Conservation (phyloP, 2,329 filamentous ascomycete genomes). For the Neonectria punicea region DNA sequence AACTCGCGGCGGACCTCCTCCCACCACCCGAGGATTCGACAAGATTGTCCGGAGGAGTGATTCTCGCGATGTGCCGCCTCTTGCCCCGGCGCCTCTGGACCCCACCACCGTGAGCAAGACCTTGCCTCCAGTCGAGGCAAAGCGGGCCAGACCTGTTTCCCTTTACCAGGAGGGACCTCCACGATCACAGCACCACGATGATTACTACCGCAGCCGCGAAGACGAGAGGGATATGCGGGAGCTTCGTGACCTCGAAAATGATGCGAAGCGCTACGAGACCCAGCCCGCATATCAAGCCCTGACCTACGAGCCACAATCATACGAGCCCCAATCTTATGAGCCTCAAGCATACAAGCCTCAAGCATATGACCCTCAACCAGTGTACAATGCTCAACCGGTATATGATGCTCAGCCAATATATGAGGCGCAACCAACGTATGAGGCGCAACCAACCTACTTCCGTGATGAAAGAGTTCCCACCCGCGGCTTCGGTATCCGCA, state of each 20-base stretch:
- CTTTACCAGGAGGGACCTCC: slow-evolving; percentile 62
- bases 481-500: slow-evolving; percentile 65
- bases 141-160: slow-evolving; percentile 58
- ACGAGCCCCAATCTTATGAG: slow-evolving; percentile 40
- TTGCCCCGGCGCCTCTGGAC: slow-evolving; percentile 53
- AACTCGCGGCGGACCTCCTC: slow-evolving; percentile 66
- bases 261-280: slow-evolving; percentile 45
- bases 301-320: background rate
- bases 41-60: slow-evolving; percentile 67
- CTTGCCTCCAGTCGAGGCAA: slow-evolving; percentile 33
- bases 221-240: slow-evolving; percentile 58
- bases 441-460: slow-evolving; percentile 46
- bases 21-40: slow-evolving; percentile 76
- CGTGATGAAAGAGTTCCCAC: slow-evolving; percentile 58
- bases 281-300: slow-evolving; percentile 11
- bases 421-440: slow-evolving; percentile 10
- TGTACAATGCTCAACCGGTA: slow-evolving; percentile 26
- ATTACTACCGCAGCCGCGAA: slow-evolving; percentile 60
- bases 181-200: slow-evolving; percentile 57
- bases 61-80: slow-evolving; percentile 54
- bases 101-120: slow-evolving; percentile 40
- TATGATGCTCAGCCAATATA: slow-evolving; percentile 41
- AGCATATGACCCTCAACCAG: background rate
- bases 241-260: slow-evolving; percentile 52
- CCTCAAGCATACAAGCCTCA: slow-evolving; percentile 44